Evolutionary conservation across 805 yeast genomes (phyloP), one percentile per base, ranked within the genome.

Genomic region (Starmerella lactis-condensi): DNA sequence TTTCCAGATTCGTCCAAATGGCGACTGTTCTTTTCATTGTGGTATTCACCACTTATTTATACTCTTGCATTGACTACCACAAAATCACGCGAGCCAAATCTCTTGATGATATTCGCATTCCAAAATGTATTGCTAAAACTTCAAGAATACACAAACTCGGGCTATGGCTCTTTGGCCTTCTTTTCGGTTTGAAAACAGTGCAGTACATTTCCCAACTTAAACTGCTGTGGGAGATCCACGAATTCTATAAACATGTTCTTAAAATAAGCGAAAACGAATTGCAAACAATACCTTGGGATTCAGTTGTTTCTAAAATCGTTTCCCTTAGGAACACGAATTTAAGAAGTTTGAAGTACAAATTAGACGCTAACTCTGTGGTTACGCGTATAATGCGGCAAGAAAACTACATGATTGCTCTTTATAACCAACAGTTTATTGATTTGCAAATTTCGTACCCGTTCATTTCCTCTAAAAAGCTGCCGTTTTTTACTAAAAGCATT

Each of bases 351-450:
- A 28, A 19, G 7, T 67, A 70, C 31, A 61, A 83, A 40, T 62
- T 89, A 32, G 85, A 78, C 46, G 93, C 96, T 4, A 94, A 83
- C 51, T 89, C 75, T 45, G 78, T 89, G 31, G 96, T 95, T 10
- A 91, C 89, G 49, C 61, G 98, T 36, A 76, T 89, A 34, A 83
- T 89, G 98, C 62, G 99, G 37, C 78, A 73, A 42, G 98, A 89
- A 38, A 89, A 89, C 49, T 89, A 83, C 51, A 64, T 82, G 62
- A 81, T 89, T 48, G 94, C 95, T 1, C 54, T 89, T 42, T 72
- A 78, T 45, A 83, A 81, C 53, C 77, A 72, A 42, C 69, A 76
- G 36, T 57, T 85, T 1, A 54, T 85, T 26, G 75, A 76, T 45
- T 56, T 78, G 16, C 62, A 75, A 0, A 49, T 81, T 12, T 69